phyloP scores from a whole-genome alignment of 2,329 filamentous ascomycete species.

The Pseudogymnoascus sp. region DNA sequence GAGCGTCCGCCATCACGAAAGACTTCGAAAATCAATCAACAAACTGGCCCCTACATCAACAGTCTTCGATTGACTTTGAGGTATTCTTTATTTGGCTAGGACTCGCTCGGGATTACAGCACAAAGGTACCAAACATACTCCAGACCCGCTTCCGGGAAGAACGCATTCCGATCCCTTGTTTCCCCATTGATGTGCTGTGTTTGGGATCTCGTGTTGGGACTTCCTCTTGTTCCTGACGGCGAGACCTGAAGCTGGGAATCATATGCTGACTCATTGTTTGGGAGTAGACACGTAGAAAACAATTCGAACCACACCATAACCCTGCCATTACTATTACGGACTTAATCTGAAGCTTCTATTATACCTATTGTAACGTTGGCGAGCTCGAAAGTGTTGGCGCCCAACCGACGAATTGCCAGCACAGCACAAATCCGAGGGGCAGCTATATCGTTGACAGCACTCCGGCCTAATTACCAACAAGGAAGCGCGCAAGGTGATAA shows the following conservation, averaged over 20 bases:
- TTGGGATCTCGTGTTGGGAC: background rate
- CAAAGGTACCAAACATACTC: background rate
- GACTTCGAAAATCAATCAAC: slow-evolving; percentile 4
- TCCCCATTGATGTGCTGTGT: background rate
- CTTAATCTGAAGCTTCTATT: background rate
- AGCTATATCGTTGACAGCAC: background rate
- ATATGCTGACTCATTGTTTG: background rate
- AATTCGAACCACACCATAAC: background rate
- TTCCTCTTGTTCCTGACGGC: background rate
- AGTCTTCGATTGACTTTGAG: background rate
- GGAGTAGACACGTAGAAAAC: background rate
- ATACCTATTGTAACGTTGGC: background rate
- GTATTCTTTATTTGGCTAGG: background rate
- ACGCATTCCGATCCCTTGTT: background rate
- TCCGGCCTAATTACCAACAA: background rate
- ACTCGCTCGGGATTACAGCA: background rate
- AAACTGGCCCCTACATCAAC: slow-evolving; percentile 1
- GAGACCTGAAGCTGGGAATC: background rate
- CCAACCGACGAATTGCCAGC: slow-evolving; percentile 5
- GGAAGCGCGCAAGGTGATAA: background rate
- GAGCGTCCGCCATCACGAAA: slow-evolving; percentile 2
- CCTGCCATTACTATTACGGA: background rate
- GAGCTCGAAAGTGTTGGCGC: background rate
- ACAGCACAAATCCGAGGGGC: background rate
- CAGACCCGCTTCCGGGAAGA: background rate